These are phyloP conservation scores for Betula pendula DNA, from an alignment of 306 rosid genomes.

Conservation along the genomic window DNA sequence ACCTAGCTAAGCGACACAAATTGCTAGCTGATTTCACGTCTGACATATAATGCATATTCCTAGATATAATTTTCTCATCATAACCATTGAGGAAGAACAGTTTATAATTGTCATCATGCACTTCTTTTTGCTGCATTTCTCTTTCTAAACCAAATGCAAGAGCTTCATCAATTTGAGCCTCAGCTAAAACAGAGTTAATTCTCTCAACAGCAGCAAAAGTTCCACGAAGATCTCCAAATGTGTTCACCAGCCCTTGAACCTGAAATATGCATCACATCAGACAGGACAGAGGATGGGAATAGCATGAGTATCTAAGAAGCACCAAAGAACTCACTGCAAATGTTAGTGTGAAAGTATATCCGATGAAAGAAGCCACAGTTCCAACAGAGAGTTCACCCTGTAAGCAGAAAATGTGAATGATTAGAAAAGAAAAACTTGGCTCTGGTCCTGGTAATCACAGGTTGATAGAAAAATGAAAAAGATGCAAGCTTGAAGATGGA, in stretches of 20 bases:
- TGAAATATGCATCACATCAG: conserved; percentile 39
- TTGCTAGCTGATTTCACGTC: conserved; percentile 72
- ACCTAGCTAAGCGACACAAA: conserved; percentile 65
- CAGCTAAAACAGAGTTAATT: conserved; percentile 83
- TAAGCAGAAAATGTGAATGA: conserved; percentile 31
- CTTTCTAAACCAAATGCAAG: conserved; percentile 91
- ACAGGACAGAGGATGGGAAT: conserved; percentile 22
- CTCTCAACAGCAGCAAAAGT: conserved; percentile 86
- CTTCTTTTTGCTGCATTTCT: conserved; percentile 69
- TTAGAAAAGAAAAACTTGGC: conserved; percentile 23
- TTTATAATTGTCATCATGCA: conserved; percentile 55
- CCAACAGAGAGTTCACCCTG: conserved; percentile 97
- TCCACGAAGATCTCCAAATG: conserved; percentile 93
- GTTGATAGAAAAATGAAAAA: not conserved
- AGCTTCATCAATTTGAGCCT: conserved; percentile 76
- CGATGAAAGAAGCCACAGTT: conserved; percentile 92
- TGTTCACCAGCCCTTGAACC: conserved; percentile 99
- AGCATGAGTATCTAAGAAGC: conserved; percentile 21
- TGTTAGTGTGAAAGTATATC: conserved; percentile 95
- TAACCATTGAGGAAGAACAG: conserved; percentile 49
- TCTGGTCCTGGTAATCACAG: conserved; percentile 9
- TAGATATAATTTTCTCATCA: conserved; percentile 42
- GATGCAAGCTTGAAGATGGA: not conserved
- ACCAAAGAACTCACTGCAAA: conserved; percentile 67
- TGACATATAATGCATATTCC: conserved; percentile 72